phyloP scores from a whole-genome alignment of 2,329 filamentous ascomycete genomes.

The Ambrosiella cleistominuta region DNA sequence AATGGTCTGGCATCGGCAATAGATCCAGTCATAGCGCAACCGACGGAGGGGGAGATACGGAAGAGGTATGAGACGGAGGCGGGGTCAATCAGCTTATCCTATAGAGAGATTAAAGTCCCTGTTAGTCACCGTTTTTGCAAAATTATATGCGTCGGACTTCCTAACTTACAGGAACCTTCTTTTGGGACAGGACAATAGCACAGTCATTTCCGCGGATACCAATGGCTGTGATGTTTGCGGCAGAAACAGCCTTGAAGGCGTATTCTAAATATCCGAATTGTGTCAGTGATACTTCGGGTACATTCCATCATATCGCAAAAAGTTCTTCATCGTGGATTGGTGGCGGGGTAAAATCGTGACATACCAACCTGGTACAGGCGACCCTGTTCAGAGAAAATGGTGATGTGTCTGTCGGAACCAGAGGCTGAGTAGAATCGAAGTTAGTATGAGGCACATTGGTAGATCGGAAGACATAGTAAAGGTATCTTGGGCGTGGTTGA shows the following conservation, averaged over 20 bases:
- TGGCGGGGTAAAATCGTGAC: conserved; percentile 23
- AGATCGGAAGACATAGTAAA: not conserved
- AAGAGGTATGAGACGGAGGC: conserved; percentile 95
- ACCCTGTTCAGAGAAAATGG: conserved; percentile 98
- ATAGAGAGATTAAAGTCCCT: conserved; percentile 11
- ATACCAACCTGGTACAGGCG: conserved; percentile 98
- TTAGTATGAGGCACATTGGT: conserved; percentile 16
- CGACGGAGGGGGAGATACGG: conserved; percentile 86
- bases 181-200: conserved; percentile 92
- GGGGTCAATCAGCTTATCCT: conserved; percentile 99
- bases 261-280: conserved; percentile 55
- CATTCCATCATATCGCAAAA: not conserved
- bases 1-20: conserved; percentile 94
- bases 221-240: conserved; percentile 96
- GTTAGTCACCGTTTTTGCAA: too few species aligned
- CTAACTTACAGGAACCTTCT: conserved; percentile 85
- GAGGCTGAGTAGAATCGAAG: conserved; percentile 18
- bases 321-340: not conserved
- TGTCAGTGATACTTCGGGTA: not conserved
- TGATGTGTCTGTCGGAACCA: conserved; percentile 97
- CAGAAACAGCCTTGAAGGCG: conserved; percentile 99
- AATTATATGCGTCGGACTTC: too few species aligned
- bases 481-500: too few species aligned
- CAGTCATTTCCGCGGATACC: conserved; percentile 93
- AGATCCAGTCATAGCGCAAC: conserved; percentile 95